Percentiles rank a stretch among this genome's conserved stretches.
phyloP scores from a whole-genome alignment of 1,284 basidiomycete species.

The Phellinidium pouzarii region DNA sequence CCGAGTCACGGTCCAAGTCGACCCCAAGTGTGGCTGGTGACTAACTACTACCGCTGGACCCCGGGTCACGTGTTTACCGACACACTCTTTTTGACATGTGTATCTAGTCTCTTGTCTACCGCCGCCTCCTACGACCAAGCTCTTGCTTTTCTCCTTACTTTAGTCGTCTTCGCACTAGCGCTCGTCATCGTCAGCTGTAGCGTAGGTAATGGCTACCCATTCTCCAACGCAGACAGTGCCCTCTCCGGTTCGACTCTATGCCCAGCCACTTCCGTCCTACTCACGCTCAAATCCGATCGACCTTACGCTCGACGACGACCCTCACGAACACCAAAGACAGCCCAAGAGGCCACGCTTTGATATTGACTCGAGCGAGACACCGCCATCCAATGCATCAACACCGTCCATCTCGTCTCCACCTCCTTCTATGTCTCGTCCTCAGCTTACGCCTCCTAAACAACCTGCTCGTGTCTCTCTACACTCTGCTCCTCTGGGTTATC shows the following conservation, averaged over 20 bases:
- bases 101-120: neutral
- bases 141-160: neutral
- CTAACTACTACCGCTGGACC: neutral
- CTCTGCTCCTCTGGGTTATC: slow-evolving; percentile 14
- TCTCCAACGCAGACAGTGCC: slow-evolving; percentile 11
- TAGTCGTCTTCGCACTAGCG: neutral
- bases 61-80: neutral
- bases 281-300: slow-evolving; percentile 44
- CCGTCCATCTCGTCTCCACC: slow-evolving; percentile 5
- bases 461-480: slow-evolving; percentile 19
- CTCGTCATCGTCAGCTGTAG: slow-evolving; percentile 7
- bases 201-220: slow-evolving; percentile 25
- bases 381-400: slow-evolving; percentile 20
- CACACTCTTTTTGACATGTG: neutral
- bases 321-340: slow-evolving; percentile 29
- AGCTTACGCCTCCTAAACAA: slow-evolving; percentile 20
- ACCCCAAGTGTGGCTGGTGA: too few species aligned
- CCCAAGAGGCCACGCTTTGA: slow-evolving; percentile 38
- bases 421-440: slow-evolving; percentile 20
- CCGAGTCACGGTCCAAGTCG: too few species aligned
- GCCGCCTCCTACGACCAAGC: slow-evolving; percentile 8
- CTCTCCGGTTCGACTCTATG: slow-evolving; percentile 14
- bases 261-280: slow-evolving; percentile 3
- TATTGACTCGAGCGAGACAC: slow-evolving; percentile 3
- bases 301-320: slow-evolving; percentile 55